Conservation (phyloP, 441 rosid species). For the Euphorbia neoarborescens region DNA sequence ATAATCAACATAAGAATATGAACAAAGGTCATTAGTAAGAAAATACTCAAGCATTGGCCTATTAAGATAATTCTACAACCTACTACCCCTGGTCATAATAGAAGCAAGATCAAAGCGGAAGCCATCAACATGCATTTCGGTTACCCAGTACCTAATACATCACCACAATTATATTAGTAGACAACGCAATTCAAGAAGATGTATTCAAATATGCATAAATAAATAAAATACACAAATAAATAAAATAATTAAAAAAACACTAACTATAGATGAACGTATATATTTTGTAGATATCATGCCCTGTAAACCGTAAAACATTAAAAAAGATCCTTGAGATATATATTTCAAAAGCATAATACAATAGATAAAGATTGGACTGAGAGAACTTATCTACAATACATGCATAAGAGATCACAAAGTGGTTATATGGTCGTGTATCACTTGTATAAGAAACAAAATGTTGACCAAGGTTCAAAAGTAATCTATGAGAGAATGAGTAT, state of each 20-base stretch:
- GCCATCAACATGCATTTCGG: conserved; percentile 95
- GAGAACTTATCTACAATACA: background rate
- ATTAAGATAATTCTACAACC: conserved; percentile 36
- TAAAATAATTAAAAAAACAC: background rate
- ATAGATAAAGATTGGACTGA: background rate
- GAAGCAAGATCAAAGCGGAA: conserved; percentile 99
- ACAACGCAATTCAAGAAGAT: background rate
- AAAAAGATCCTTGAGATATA: background rate
- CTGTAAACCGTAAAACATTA: background rate
- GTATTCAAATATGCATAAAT: background rate
- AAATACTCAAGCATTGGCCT: conserved; percentile 5
- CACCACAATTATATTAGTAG: conserved; percentile 10
- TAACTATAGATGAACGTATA: background rate
- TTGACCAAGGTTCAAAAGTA: background rate
- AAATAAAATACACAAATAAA: background rate
- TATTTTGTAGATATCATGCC: background rate
- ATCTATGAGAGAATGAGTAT: background rate
- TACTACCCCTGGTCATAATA: conserved; percentile 87
- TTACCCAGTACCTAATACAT: conserved; percentile 75
- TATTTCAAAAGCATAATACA: background rate
- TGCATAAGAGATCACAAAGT: background rate
- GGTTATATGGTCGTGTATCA: background rate
- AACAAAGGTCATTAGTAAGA: background rate
- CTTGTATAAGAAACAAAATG: background rate
- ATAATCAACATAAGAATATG: conserved; percentile 13